Evolutionary conservation across 2,329 filamentous ascomycete species (phyloP).

Genomic region (Colletotrichum sp.): DNA sequence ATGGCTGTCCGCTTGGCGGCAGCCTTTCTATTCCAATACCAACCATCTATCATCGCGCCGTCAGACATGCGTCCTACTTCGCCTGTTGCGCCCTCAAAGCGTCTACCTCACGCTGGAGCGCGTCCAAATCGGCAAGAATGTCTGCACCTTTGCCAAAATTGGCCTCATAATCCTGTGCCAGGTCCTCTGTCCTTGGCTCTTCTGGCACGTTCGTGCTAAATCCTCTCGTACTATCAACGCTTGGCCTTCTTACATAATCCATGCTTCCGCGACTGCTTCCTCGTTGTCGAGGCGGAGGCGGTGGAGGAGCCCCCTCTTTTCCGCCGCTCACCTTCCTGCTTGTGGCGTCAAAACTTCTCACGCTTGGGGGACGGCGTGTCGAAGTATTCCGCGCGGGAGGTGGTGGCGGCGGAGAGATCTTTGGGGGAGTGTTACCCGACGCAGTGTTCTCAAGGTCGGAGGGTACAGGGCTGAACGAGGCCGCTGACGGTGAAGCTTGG

Average conservation of each 20-base stretch:
- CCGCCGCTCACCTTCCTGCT: conserved; percentile 10
- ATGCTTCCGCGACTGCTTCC: conserved; percentile 51
- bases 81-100: conserved; percentile 56
- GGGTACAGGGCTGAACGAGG: conserved; percentile 4
- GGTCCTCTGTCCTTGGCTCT: conserved; percentile 23
- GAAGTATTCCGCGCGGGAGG: conserved; percentile 50
- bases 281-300: conserved; percentile 51
- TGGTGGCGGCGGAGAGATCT: conserved; percentile 45
- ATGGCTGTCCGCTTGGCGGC: neutral
- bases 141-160: conserved; percentile 48
- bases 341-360: conserved; percentile 43
- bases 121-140: conserved; percentile 75
- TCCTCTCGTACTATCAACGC: conserved; percentile 30
- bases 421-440: neutral
- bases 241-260: conserved; percentile 39
- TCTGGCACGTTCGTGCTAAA: conserved; percentile 32
- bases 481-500: neutral
- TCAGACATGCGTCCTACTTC: conserved; percentile 14
- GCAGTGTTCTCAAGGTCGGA: neutral
- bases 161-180: conserved; percentile 23
- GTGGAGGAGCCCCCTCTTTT: conserved; percentile 43
- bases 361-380: conserved; percentile 49
- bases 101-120: conserved; percentile 78
- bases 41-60: neutral
- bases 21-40: conserved; percentile 2